Conservation (phyloP, 2,329 filamentous ascomycete species). For the Huntiella savannae region DNA sequence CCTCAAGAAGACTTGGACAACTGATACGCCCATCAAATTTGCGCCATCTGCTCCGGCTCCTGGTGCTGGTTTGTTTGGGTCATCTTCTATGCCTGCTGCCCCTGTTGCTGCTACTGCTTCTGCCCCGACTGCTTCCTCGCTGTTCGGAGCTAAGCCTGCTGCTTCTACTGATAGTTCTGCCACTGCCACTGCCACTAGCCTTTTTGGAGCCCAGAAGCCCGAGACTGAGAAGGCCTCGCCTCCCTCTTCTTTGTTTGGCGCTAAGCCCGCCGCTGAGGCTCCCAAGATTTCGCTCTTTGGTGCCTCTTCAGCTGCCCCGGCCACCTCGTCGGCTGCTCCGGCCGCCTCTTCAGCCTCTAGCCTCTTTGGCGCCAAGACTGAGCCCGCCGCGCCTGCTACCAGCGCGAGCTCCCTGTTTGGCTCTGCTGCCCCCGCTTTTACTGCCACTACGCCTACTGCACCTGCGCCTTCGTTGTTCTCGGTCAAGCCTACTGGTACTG, state of each 20-base stretch:
- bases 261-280: conserved; percentile 5
- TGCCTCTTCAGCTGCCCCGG: neutral
- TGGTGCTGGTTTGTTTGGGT: conserved; percentile 4
- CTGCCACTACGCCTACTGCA: conserved; percentile 2
- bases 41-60: conserved; percentile 18
- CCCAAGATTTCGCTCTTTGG: conserved; percentile 9
- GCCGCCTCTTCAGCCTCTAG: conserved; percentile 6
- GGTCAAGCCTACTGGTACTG: conserved; percentile 13
- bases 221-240: conserved; percentile 3
- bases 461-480: conserved; percentile 6
- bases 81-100: conserved; percentile 17
- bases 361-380: conserved; percentile 12
- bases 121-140: conserved; percentile 11
- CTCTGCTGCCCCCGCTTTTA: neutral
- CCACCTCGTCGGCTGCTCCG: conserved; percentile 2
- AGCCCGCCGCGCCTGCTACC: neutral
- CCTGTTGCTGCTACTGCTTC: conserved; percentile 11
- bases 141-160: conserved; percentile 15
- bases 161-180: conserved; percentile 19
- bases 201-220: conserved; percentile 21
- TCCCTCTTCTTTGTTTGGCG: conserved; percentile 14
- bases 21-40: conserved; percentile 35
- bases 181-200: conserved; percentile 16
- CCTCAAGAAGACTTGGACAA: conserved; percentile 29
- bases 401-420: conserved; percentile 7